phyloP scores from a whole-genome alignment of 2,329 filamentous ascomycete species.

The Polytolypa hystricis region DNA sequence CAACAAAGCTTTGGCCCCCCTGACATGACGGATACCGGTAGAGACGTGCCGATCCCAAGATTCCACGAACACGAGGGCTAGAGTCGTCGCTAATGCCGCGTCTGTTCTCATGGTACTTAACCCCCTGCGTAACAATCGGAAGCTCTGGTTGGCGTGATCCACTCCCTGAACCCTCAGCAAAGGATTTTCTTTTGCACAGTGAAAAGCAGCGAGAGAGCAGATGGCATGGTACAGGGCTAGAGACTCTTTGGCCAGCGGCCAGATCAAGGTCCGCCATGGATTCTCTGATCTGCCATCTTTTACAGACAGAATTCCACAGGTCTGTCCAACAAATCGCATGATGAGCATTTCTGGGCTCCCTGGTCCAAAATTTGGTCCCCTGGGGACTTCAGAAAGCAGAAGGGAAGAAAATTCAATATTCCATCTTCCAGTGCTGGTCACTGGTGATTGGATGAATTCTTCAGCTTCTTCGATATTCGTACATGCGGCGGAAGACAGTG shows the following conservation, averaged over 20 bases:
- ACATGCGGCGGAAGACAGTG: background rate
- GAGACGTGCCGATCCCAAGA: slow-evolving; percentile 60
- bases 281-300: slow-evolving; percentile 60
- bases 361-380: slow-evolving; percentile 38
- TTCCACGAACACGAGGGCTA: slow-evolving; percentile 58
- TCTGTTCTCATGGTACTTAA: slow-evolving; percentile 55
- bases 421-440: slow-evolving; percentile 16
- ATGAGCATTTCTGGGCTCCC: slow-evolving; percentile 52
- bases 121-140: slow-evolving; percentile 47
- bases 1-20: slow-evolving; percentile 54
- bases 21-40: slow-evolving; percentile 58
- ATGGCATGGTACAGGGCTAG: slow-evolving; percentile 59
- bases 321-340: slow-evolving; percentile 52
- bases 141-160: slow-evolving; percentile 57
- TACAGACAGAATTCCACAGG: slow-evolving; percentile 59
- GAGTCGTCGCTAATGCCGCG: slow-evolving; percentile 57
- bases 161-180: slow-evolving; percentile 51
- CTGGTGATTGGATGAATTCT: slow-evolving; percentile 39
- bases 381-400: slow-evolving; percentile 20
- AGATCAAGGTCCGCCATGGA: slow-evolving; percentile 60
- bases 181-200: slow-evolving; percentile 49
- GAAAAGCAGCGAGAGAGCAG: slow-evolving; percentile 58
- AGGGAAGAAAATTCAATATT: slow-evolving; percentile 2
- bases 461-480: slow-evolving; percentile 42
- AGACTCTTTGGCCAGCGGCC: slow-evolving; percentile 54